These are phyloP conservation scores for Beta vulgaris DNA, from an alignment of 148 eudicot species.

Conservation along the genomic window DNA sequence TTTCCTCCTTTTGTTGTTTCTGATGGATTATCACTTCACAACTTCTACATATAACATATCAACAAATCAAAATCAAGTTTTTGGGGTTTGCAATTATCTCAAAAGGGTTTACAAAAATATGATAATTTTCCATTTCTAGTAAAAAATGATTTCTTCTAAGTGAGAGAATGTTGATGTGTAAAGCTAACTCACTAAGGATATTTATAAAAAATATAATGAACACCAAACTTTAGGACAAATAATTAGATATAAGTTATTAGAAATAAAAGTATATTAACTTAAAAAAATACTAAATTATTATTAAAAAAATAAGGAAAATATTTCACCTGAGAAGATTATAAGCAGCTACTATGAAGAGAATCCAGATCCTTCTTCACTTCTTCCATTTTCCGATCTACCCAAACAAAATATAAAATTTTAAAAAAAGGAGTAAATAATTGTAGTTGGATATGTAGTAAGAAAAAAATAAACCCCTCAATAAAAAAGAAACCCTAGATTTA, in stretches of 20 bases:
- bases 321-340: conserved; percentile 23
- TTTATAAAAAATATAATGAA: not conserved
- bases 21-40: not conserved
- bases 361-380: conserved; percentile 24
- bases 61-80: conserved; percentile 4
- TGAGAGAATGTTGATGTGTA: conserved; percentile 22
- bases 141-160: conserved; percentile 29
- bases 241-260: not conserved
- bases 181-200: conserved; percentile 20
- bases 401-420: not conserved
- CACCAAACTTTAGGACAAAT: conserved; percentile 18
- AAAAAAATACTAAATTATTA: not conserved
- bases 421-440: not conserved
- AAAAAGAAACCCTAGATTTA: conserved; percentile 31
- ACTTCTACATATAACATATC: not conserved
- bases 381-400: conserved; percentile 29
- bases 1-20: not conserved
- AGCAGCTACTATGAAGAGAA: not conserved
- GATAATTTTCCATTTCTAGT: conserved; percentile 25
- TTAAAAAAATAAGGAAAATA: not conserved
- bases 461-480: not conserved
- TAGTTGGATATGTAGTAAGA: conserved; percentile 1
- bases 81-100: conserved; percentile 11
- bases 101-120: conserved; percentile 23
- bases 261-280: conserved; percentile 4